Evolutionary conservation across 768 basidiomycete genomes (phyloP).

Genomic region (Pleurotus citrinopileatus): DNA sequence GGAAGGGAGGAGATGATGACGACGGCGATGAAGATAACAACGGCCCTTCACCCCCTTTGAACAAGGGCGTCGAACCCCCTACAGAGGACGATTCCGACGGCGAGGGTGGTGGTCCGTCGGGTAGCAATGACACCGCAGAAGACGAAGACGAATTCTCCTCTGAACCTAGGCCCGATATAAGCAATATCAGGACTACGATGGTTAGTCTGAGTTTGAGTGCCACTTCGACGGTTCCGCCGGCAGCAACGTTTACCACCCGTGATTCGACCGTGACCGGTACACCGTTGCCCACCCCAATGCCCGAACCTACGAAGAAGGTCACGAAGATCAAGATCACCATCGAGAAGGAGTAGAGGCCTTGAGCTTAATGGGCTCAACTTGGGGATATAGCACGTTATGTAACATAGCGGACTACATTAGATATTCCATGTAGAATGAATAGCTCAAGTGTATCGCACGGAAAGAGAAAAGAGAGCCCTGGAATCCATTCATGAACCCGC

Average conservation of each 20-base stretch:
- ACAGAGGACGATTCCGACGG: too few relatives aligned
- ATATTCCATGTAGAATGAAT: too few relatives aligned
- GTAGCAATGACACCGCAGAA: background rate
- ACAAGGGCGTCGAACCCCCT: background rate
- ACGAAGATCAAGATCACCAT: conserved; percentile 7
- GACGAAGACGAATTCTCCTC: background rate
- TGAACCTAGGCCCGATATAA: background rate
- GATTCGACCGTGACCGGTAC: background rate
- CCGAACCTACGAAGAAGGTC: background rate
- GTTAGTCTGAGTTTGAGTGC: conserved; percentile 2
- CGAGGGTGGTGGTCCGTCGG: too few relatives aligned
- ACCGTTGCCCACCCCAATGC: background rate
- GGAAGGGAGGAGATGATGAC: background rate
- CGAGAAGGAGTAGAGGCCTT: conserved; percentile 2
- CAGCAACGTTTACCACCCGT: background rate
- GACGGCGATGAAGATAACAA: background rate
- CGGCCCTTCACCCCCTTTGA: background rate
- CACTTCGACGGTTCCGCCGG: background rate
- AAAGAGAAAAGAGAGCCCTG: background rate
- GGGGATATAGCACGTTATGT: too few relatives aligned
- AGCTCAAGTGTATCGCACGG: too few relatives aligned
- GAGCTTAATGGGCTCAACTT: background rate
- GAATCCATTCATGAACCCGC: background rate
- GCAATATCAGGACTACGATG: background rate
- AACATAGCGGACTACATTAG: too few relatives aligned